phyloP scores from a whole-genome alignment of 345 rosid genomes.

The Hypericum androsaemum region DNA sequence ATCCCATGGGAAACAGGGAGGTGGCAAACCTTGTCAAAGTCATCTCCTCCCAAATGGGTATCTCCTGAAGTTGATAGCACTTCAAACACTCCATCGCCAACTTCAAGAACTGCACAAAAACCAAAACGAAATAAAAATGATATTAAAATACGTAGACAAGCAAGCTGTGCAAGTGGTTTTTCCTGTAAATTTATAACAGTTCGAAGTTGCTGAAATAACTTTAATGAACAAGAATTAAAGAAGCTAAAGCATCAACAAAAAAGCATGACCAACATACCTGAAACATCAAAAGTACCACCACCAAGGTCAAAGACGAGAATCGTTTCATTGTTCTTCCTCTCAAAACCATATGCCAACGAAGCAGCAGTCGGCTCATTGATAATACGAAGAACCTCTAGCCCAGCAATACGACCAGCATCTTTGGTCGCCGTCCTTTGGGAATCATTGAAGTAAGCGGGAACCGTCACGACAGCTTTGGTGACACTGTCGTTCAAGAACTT shows the following conservation, averaged over 20 bases:
- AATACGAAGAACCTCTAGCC: conserved; percentile 51
- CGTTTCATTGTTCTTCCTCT: conserved; percentile 86
- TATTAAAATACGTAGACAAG: background rate
- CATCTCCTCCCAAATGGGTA: conserved; percentile 98
- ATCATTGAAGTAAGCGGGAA: conserved; percentile 27
- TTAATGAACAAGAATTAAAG: too few species aligned
- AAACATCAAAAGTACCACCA: conserved; percentile 98
- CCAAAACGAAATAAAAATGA: background rate
- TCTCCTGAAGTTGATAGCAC: conserved; percentile 98
- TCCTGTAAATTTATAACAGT: too few species aligned
- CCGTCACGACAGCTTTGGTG: conserved; percentile 22
- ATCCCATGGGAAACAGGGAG: background rate
- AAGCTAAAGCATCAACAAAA: too few species aligned
- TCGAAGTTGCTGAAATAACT: too few species aligned
- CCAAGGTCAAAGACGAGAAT: conserved; percentile 98
- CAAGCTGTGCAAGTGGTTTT: background rate
- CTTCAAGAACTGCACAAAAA: conserved; percentile 67
- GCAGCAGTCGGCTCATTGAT: conserved; percentile 99
- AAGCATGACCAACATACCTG: conserved; percentile 42
- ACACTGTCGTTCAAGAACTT: conserved; percentile 27
- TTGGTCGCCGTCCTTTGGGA: conserved; percentile 81
- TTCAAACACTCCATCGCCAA: conserved; percentile 99
- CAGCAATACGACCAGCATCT: conserved; percentile 62
- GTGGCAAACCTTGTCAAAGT: conserved; percentile 70
- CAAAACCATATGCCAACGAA: conserved; percentile 94